Conservation (phyloP, 1,284 basidiomycete genomes). For the Leccinum griseonigrum region DNA sequence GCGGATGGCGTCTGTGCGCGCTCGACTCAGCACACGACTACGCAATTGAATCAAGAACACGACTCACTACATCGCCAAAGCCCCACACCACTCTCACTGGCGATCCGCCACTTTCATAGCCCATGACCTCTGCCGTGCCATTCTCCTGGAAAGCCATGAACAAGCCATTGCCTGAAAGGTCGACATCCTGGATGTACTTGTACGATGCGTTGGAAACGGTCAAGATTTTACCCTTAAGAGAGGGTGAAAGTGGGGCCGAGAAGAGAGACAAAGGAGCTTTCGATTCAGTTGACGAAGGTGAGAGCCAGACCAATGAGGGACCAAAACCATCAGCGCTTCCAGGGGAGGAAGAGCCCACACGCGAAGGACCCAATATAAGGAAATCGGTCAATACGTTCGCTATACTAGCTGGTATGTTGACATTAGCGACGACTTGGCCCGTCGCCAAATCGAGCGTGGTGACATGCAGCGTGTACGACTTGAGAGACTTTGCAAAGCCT, state of each 20-base stretch:
- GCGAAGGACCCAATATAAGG: conserved; percentile 38
- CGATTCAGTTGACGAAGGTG: conserved; percentile 35
- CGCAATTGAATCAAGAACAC: not conserved
- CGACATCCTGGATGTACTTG: conserved; percentile 53
- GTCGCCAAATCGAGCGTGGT: conserved; percentile 54
- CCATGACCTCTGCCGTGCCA: conserved; percentile 56
- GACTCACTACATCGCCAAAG: conserved; percentile 57
- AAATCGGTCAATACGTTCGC: conserved; percentile 36
- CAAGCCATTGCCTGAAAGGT: conserved; percentile 45
- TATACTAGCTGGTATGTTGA: conserved; percentile 60
- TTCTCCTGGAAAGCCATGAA: conserved; percentile 54
- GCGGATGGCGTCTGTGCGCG: conserved; percentile 37
- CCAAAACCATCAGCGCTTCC: conserved; percentile 13
- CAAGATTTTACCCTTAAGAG: conserved; percentile 49
- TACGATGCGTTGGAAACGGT: conserved; percentile 44
- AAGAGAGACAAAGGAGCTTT: conserved; percentile 37
- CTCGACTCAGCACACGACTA: conserved; percentile 6
- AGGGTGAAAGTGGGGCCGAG: conserved; percentile 52
- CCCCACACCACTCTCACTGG: conserved; percentile 51
- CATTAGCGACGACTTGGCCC: conserved; percentile 52
- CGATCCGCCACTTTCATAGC: conserved; percentile 38
- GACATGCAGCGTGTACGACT: conserved; percentile 65
- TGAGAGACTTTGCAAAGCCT: conserved; percentile 62
- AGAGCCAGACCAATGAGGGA: conserved; percentile 65
- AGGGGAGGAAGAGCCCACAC: conserved; percentile 33